Conservation (phyloP, 139 green algal species). For the Volvox reticuliferus region DNA sequence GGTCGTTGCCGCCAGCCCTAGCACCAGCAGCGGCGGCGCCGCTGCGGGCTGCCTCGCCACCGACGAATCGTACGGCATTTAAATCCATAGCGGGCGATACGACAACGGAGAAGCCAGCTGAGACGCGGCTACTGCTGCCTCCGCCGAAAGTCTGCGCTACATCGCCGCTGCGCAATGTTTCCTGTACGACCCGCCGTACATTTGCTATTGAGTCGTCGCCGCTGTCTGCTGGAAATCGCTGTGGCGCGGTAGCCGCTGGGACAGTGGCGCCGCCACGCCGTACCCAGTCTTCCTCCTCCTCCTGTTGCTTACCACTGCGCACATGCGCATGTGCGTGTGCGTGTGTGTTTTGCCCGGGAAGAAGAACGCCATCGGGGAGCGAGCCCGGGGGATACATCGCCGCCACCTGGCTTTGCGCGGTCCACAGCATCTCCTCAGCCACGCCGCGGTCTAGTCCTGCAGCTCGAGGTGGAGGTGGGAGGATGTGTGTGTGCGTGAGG, state of each 20-base stretch:
- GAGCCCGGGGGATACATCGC: neutral
- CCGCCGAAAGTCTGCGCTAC: neutral
- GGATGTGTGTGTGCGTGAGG: no score
- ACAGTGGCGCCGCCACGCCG: neutral
- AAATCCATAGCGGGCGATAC: neutral
- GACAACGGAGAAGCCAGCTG: neutral
- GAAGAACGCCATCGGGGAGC: neutral
- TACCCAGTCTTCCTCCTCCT: no score
- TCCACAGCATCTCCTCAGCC: slow-evolving; percentile 43
- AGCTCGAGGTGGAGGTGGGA: no score
- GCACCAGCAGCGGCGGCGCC: no score
- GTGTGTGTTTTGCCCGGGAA: no score
- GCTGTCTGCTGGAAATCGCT: neutral
- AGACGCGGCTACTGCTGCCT: no score
- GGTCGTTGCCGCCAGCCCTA: no score
- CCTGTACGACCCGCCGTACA: neutral
- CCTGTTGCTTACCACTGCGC: no score
- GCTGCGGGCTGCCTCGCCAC: neutral
- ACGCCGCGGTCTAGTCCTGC: slow-evolving; percentile 25
- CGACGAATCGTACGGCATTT: neutral
- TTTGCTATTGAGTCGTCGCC: neutral
- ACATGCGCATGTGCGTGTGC: no score
- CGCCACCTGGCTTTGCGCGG: slow-evolving; percentile 10
- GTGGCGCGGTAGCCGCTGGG: neutral
- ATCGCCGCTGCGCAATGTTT: neutral